Evolutionary conservation across 768 basidiomycete species (phyloP).

Genomic region (Galerina marginata): DNA sequence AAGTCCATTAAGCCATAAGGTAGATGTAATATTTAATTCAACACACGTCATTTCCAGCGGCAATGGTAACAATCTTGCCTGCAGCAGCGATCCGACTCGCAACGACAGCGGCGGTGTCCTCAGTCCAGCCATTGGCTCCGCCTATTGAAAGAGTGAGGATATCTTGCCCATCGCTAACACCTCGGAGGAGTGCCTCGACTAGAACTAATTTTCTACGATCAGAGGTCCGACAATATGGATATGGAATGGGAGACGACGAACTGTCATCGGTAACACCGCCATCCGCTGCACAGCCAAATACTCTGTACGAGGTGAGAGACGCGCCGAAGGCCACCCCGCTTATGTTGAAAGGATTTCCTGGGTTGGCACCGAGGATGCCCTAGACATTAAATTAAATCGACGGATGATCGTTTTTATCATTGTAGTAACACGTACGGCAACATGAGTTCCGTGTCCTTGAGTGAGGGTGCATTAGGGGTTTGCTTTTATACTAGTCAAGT

Average conservation of each 20-base stretch:
- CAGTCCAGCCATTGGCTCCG: conserved; percentile 68
- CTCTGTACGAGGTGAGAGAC: conserved; percentile 55
- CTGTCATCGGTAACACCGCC: conserved; percentile 51
- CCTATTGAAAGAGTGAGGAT: conserved; percentile 74
- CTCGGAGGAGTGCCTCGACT: conserved; percentile 57
- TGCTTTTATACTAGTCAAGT: neutral
- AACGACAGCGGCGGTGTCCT: conserved; percentile 55
- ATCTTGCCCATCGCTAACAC: conserved; percentile 58
- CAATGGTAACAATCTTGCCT: conserved; percentile 67
- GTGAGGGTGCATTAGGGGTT: neutral
- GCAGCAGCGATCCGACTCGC: conserved; percentile 60
- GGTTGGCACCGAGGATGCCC: conserved; percentile 69
- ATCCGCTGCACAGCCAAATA: conserved; percentile 63
- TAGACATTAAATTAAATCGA: conserved; percentile 2
- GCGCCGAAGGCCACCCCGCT: conserved; percentile 73
- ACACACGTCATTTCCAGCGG: conserved; percentile 59
- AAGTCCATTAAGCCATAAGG: no score
- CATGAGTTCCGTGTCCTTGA: conserved; percentile 59
- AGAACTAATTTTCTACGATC: conserved; percentile 29
- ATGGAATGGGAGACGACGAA: conserved; percentile 29
- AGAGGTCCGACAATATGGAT: neutral
- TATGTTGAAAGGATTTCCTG: conserved; percentile 66
- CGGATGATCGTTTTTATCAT: no score
- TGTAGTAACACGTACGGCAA: conserved; percentile 31
- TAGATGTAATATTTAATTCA: no score